Conservation (phyloP, 1,284 basidiomycete species). For the Mrakiaceae sp. region DNA sequence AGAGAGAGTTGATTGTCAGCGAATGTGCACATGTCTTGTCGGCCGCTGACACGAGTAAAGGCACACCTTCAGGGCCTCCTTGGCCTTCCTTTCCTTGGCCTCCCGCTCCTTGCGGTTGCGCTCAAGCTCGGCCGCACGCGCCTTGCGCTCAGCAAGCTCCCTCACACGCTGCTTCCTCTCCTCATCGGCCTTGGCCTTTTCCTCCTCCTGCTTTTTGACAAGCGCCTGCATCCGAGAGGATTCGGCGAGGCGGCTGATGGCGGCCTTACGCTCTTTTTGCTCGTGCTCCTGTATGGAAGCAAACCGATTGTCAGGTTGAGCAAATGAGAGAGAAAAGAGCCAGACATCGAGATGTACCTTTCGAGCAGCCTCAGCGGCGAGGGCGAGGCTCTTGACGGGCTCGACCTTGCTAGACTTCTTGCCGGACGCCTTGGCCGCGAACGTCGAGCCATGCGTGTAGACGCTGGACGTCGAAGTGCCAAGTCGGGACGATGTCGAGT, state of each 20-base stretch:
- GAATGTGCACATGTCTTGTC: neutral
- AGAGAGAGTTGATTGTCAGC: neutral
- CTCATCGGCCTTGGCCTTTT: conserved; percentile 44
- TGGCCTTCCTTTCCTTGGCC: conserved; percentile 29
- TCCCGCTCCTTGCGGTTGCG: conserved; percentile 33
- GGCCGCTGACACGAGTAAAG: neutral
- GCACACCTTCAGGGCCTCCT: conserved; percentile 25
- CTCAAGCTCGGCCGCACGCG: conserved; percentile 25
- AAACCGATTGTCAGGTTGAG: conserved; percentile 1
- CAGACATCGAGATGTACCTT: conserved; percentile 45
- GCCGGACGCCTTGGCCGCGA: conserved; percentile 31
- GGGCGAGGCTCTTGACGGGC: conserved; percentile 65
- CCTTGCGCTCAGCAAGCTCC: conserved; percentile 30
- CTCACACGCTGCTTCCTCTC: conserved; percentile 52
- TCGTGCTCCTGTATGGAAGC: conserved; percentile 58
- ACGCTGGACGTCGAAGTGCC: conserved; percentile 1
- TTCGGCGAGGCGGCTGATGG: conserved; percentile 65
- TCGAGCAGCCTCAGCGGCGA: conserved; percentile 68
- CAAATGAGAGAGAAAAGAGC: neutral
- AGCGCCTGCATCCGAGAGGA: conserved; percentile 55
- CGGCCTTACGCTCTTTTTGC: conserved; percentile 64
- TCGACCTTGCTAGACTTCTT: conserved; percentile 29
- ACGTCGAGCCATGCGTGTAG: conserved; percentile 25
- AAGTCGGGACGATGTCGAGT: neutral
- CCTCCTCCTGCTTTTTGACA: conserved; percentile 67